Percentiles rank a stretch among this genome's conserved stretches.
Evolutionary conservation across 2,329 filamentous ascomycete species (phyloP).

Genomic region (Coniella lustricola): DNA sequence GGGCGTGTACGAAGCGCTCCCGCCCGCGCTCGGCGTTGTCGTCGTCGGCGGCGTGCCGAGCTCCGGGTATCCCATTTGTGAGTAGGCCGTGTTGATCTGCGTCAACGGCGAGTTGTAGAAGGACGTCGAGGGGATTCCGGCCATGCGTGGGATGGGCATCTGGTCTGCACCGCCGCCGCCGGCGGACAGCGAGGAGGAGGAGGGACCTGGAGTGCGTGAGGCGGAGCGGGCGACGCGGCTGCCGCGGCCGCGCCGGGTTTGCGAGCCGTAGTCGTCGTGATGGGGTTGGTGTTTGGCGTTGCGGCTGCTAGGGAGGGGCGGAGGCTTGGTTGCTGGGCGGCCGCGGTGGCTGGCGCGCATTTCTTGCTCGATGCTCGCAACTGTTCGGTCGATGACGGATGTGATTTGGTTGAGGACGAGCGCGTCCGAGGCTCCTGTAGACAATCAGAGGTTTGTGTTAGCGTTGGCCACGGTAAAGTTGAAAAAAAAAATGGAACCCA

Average conservation of each 20-base stretch:
- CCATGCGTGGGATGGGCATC: neutral
- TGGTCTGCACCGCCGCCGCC: slow-evolving; percentile 1
- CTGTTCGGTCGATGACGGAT: slow-evolving; percentile 43
- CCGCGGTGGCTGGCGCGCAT: slow-evolving; percentile 31
- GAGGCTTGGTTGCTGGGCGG: slow-evolving; percentile 8
- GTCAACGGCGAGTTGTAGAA: slow-evolving; percentile 10
- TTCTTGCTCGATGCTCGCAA: slow-evolving; percentile 45
- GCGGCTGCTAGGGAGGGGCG: slow-evolving; percentile 1
- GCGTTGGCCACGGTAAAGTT: neutral
- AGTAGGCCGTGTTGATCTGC: slow-evolving; percentile 3
- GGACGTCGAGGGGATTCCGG: neutral
- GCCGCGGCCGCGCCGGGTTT: neutral
- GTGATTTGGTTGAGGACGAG: slow-evolving; percentile 38
- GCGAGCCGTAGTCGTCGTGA: slow-evolving; percentile 5
- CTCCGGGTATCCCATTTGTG: slow-evolving; percentile 11
- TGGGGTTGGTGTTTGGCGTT: neutral
- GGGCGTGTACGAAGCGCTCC: slow-evolving; percentile 7
- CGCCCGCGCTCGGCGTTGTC: neutral
- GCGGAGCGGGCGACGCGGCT: neutral
- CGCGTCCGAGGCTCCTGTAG: slow-evolving; percentile 35
- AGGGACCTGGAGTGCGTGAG: slow-evolving; percentile 2
- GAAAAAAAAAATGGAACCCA: too few relatives aligned
- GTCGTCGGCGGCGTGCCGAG: slow-evolving; percentile 5
- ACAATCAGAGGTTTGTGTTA: neutral
- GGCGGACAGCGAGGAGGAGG: neutral